Conservation (phyloP, 306 rosid species). For the Cucumis cinereus region DNA sequence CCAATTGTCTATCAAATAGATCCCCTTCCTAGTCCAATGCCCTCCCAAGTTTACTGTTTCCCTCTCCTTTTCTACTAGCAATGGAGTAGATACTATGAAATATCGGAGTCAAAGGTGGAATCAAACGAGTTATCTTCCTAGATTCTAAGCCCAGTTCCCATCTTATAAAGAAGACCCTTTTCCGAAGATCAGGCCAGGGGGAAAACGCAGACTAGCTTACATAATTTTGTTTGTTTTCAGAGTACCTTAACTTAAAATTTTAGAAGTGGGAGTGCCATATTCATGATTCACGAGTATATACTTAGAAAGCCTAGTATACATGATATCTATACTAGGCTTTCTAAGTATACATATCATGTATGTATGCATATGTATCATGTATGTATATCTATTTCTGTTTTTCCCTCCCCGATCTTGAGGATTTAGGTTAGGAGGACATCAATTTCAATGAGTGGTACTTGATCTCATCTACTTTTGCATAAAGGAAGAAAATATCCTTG, state of each 20-base stretch:
- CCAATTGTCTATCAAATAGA: background rate
- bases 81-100: background rate
- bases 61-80: background rate
- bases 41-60: background rate
- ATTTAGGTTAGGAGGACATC: background rate
- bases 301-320: too few relatives aligned
- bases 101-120: background rate
- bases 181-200: background rate
- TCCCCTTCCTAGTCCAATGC: background rate
- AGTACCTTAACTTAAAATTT: background rate
- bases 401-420: background rate
- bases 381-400: too few relatives aligned
- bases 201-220: background rate
- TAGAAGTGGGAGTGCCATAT: background rate
- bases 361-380: too few relatives aligned
- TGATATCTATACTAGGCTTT: too few relatives aligned
- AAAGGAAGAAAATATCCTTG: too few relatives aligned
- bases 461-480: background rate
- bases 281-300: too few relatives aligned
- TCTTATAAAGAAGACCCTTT: background rate
- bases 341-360: too few relatives aligned
- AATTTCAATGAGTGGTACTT: background rate
- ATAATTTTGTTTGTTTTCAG: background rate
- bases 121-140: background rate
- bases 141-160: background rate